Evolutionary conservation across 176 grass and related monocot genomes (phyloP).

Genomic region (Neostapfia colusana): DNA sequence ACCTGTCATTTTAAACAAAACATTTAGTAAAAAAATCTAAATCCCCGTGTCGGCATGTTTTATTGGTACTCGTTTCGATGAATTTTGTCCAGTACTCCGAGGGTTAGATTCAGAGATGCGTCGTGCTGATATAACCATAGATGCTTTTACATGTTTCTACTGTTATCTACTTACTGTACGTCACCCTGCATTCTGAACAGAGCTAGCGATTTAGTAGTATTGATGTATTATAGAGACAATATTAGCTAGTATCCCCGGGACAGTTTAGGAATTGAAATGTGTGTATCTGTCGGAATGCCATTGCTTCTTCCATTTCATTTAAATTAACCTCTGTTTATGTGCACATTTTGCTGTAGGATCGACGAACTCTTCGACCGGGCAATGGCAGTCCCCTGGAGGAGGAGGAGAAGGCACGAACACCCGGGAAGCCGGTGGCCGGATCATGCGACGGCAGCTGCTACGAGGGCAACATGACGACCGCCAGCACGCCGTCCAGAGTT

Average conservation of each 20-base stretch:
- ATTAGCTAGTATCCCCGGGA: no score
- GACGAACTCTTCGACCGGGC: constrained; percentile 46
- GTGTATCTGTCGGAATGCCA: not conserved
- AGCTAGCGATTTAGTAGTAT: no score
- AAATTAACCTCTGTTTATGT: not conserved
- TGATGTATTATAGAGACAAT: no score
- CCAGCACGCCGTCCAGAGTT: constrained; percentile 47
- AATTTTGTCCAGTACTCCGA: not conserved
- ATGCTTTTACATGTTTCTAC: not conserved
- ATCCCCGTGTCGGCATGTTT: constrained; percentile 9
- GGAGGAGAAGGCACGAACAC: constrained; percentile 51
- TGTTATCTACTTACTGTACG: not conserved
- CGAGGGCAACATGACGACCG: constrained; percentile 54
- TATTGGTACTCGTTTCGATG: not conserved
- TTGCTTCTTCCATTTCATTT: not conserved
- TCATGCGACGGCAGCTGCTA: constrained; percentile 55
- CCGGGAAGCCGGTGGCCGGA: constrained; percentile 28
- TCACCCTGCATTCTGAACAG: not conserved
- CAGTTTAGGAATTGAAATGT: no score
- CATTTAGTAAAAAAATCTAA: no score
- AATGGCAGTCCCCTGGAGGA: constrained; percentile 49
- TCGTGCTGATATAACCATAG: not conserved
- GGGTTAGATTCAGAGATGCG: no score
- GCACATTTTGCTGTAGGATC: constrained; percentile 44
- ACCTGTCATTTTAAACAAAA: no score